Evolutionary conservation across 805 yeast species (phyloP).

Genomic region (Teunomyces atbi): DNA sequence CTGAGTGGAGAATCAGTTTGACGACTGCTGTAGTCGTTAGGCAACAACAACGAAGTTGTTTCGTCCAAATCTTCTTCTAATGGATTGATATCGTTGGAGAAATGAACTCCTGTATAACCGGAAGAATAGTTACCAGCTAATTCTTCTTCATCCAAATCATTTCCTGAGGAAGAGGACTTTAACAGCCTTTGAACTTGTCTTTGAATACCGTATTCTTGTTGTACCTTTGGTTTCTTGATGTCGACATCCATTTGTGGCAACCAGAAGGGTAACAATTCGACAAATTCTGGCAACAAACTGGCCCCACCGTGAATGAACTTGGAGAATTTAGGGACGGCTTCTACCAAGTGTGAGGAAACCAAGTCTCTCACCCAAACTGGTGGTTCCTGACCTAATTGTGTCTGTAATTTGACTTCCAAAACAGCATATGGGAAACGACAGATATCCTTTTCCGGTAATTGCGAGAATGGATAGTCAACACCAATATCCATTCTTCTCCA

Average conservation of each 20-base stretch:
- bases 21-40: slow-evolving; percentile 29
- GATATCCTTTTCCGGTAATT: slow-evolving; percentile 78
- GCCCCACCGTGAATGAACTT: slow-evolving; percentile 98
- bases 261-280: slow-evolving; percentile 93
- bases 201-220: slow-evolving; percentile 62
- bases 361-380: slow-evolving; percentile 96
- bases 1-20: slow-evolving; percentile 29
- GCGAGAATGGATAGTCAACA: slow-evolving; percentile 91
- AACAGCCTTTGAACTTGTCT: slow-evolving; percentile 26
- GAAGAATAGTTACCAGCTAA: slow-evolving; percentile 40
- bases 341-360: slow-evolving; percentile 89
- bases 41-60: slow-evolving; percentile 41
- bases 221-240: slow-evolving; percentile 79
- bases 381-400: slow-evolving; percentile 98
- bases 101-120: slow-evolving; percentile 37
- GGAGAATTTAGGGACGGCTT: slow-evolving; percentile 97
- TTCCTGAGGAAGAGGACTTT: slow-evolving; percentile 48
- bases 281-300: slow-evolving; percentile 79
- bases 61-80: slow-evolving; percentile 53
- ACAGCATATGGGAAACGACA: slow-evolving; percentile 98
- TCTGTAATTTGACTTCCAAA: slow-evolving; percentile 93
- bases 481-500: slow-evolving; percentile 99
- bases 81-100: slow-evolving; percentile 45
- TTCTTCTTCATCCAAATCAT: slow-evolving; percentile 70
- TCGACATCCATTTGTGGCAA: slow-evolving; percentile 95